Evolutionary conservation across 176 grass and related monocot species (phyloP).

Genomic region (Oropetium thomaeum): DNA sequence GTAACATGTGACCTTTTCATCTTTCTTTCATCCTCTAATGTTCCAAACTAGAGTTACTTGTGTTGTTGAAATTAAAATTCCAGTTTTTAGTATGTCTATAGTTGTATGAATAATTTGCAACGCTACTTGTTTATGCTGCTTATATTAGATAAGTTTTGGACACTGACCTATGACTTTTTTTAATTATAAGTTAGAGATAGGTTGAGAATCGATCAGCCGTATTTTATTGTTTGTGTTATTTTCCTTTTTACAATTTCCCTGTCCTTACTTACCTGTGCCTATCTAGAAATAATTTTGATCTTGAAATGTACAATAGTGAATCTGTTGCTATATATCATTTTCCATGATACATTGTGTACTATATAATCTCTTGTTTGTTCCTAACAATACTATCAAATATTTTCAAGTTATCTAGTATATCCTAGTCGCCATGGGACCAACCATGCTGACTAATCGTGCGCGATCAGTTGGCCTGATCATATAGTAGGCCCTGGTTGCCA

Average conservation of each 20-base stretch:
- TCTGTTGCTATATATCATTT: neutral
- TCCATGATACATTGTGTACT: neutral
- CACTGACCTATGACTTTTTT: neutral
- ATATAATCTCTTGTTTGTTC: neutral
- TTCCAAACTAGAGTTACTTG: neutral
- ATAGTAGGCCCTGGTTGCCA: too few relatives aligned
- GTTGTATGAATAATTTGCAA: neutral
- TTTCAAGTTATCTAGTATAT: too few relatives aligned
- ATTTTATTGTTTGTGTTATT: neutral
- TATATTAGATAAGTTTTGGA: slow-evolving; percentile 8
- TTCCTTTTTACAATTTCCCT: neutral
- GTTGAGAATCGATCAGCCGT: neutral
- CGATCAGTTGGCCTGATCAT: too few relatives aligned
- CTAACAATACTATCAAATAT: too few relatives aligned
- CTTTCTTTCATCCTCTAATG: neutral
- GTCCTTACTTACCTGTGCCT: neutral
- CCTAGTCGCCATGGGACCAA: too few relatives aligned
- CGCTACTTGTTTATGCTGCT: neutral
- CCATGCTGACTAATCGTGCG: too few relatives aligned
- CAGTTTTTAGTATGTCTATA: neutral
- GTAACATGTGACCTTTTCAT: neutral
- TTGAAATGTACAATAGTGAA: neutral
- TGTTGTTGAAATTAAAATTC: neutral
- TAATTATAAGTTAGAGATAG: neutral
- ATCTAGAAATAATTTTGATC: neutral